These are phyloP conservation scores for Aspergillus campestris DNA, from an alignment of 495 filamentous ascomycete genomes.

Conservation along the genomic window DNA sequence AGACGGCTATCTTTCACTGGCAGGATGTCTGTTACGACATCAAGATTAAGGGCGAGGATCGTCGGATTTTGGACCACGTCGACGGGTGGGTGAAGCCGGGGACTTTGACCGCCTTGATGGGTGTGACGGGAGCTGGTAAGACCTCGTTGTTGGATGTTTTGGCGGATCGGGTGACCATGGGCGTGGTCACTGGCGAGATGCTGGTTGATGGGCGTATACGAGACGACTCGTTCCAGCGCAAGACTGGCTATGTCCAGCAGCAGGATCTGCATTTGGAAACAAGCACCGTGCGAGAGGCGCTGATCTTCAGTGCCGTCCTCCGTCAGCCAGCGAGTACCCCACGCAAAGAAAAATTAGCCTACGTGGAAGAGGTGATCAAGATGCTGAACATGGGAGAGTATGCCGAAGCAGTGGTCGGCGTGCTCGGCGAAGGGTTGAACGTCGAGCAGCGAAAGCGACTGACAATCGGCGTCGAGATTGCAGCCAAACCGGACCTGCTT, in stretches of 20 bases:
- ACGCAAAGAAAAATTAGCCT: slow-evolving; percentile 67
- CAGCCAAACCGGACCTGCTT: slow-evolving; percentile 73
- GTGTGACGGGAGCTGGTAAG: slow-evolving; percentile 53
- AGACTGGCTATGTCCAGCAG: slow-evolving; percentile 90
- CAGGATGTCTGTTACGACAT: slow-evolving; percentile 79
- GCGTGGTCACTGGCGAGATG: slow-evolving; percentile 79
- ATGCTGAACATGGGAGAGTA: slow-evolving; percentile 83
- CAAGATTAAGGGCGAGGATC: slow-evolving; percentile 68
- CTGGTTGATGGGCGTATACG: slow-evolving; percentile 69
- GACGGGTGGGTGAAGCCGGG: slow-evolving; percentile 91
- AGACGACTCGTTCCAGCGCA: slow-evolving; percentile 76
- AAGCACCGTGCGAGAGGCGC: slow-evolving; percentile 72
- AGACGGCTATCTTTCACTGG: slow-evolving; percentile 80
- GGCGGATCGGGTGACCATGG: slow-evolving; percentile 75
- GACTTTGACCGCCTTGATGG: slow-evolving; percentile 83
- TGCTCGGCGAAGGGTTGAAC: slow-evolving; percentile 81
- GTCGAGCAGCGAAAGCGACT: slow-evolving; percentile 84
- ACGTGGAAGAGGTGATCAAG: slow-evolving; percentile 87
- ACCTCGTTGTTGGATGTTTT: slow-evolving; percentile 47
- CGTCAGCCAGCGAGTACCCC: slow-evolving; percentile 67
- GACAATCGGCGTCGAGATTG: slow-evolving; percentile 83
- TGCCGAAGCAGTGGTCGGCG: slow-evolving; percentile 79
- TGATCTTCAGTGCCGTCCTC: slow-evolving; percentile 75
- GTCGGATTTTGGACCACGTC: slow-evolving; percentile 74
- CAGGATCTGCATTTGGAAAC: slow-evolving; percentile 84